Conservation (phyloP, 1,139 yeast species). For the Zygosaccharomyces pseudobailii region DNA sequence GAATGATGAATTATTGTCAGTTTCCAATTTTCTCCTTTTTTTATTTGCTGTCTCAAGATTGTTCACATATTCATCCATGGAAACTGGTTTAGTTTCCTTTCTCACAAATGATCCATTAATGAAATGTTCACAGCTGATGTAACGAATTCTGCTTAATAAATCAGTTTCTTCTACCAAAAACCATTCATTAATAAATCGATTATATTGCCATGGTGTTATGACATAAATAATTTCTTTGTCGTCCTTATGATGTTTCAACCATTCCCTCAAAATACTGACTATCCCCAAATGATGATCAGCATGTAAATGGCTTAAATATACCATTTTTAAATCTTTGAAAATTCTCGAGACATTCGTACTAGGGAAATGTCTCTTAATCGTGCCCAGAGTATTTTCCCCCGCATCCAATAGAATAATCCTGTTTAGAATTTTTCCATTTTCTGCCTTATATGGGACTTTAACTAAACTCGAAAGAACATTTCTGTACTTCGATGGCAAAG, state of each 20-base stretch:
- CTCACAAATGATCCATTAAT: conserved; percentile 32
- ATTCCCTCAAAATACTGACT: conserved; percentile 59
- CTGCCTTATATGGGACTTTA: conserved; percentile 51
- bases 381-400: conserved; percentile 87
- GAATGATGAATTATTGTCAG: conserved; percentile 24
- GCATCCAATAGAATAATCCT: conserved; percentile 69
- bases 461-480: conserved; percentile 79
- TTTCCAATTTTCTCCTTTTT: conserved; percentile 32
- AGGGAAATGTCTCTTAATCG: conserved; percentile 61
- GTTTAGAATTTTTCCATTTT: conserved; percentile 34
- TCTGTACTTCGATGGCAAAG: conserved; percentile 78
- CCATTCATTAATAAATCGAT: conserved; percentile 69
- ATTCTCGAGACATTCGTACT: conserved; percentile 36
- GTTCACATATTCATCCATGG: conserved; percentile 25
- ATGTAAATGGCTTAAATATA: conserved; percentile 85
- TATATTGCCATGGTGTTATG: conserved; percentile 72
- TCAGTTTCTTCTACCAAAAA: conserved; percentile 46
- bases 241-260: conserved; percentile 46
- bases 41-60: conserved; percentile 20
- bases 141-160: conserved; percentile 45
- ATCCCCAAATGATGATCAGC: conserved; percentile 96
- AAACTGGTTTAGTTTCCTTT: conserved; percentile 30
- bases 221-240: conserved; percentile 43
- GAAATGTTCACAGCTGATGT: conserved; percentile 67
- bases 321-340: conserved; percentile 53